Base-by-base conservation (phyloP, 106 monocot genomes). In the Amphibolis antarctica region DNA sequence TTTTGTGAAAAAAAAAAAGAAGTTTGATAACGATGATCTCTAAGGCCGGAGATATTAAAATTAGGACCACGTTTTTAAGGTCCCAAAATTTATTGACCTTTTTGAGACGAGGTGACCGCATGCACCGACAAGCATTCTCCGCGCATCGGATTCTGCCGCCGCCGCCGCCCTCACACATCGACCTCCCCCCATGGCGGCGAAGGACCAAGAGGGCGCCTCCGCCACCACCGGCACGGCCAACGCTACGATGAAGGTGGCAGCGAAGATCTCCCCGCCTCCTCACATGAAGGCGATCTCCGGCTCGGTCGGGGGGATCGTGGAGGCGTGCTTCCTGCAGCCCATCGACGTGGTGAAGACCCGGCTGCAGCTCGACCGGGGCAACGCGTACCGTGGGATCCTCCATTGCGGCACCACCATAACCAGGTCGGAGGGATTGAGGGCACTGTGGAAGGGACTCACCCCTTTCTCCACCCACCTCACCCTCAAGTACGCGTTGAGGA, bases 311-410 rank as follows among this genome's bases (percentile, higher is more conserved):
- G 94, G 94, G 29, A 52, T 86, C 55, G 73, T 96, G 61, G 94
- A 96, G 77, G 94, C 94, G 43, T 80, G 79, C 73, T 96, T 89
- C 62, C 84, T 96, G 24, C 94, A 96, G 71, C 94, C 94, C 22
- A 89, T 96, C 80, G 94, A 96, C 77, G 94, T 96, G 12, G 86
- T 96, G 75, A 96, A 96, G 74, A 94, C 94, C 43, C 67, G 94
- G 56, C 81, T 94, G 1, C 94, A 94, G 76, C 86, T 94, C 9
- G 94, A 94, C 75, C 71, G 75, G 6, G 30, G 74, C n/a, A 79
- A 81, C 15, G 59, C 79, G 9, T 96, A 96, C 76, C 69, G 77
- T 7, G 94, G 94, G 9, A 74, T 74, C 42, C 22, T 60, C 66
- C 74, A 74, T 59, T 74, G 74, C 23, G 66, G 74, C 1, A 28